These are phyloP conservation scores for Fusarium floridanum DNA, from an alignment of 2,329 filamentous ascomycete genomes.

Conservation along the genomic window DNA sequence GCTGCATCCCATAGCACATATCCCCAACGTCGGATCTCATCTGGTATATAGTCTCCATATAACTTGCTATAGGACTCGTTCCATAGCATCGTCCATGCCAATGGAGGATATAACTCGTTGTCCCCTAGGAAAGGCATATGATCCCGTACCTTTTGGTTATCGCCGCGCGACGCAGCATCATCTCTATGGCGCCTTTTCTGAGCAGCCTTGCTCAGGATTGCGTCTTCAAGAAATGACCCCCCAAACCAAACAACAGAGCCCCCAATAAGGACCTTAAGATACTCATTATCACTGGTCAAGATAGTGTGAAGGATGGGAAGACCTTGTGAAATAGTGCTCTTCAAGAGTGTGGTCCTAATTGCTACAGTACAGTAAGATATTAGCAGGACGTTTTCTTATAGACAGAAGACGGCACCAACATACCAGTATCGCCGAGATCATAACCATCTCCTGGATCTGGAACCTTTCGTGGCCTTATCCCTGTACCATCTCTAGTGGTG, in stretches of 20 bases:
- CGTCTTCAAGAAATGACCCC: not conserved
- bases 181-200: not conserved
- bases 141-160: not conserved
- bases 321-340: not conserved
- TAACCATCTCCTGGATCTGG: not conserved
- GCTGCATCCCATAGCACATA: slow-evolving; percentile 4
- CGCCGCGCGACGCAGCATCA: not conserved
- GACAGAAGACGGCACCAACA: not conserved
- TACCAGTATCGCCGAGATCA: not conserved
- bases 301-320: not conserved
- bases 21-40: not conserved
- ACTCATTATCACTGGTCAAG: not conserved
- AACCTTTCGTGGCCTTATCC: not conserved
- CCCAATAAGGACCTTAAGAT: not conserved
- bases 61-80: not conserved
- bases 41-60: slow-evolving; percentile 1
- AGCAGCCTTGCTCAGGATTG: not conserved
- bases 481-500: not conserved
- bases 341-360: not conserved
- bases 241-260: not conserved
- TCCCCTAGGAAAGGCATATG: slow-evolving; percentile 5
- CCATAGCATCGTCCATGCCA: slow-evolving; percentile 1
- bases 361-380: not conserved
- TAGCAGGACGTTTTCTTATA: not conserved
- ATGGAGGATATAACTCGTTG: not conserved